These are phyloP conservation scores for Dictyostelium discoideum DNA, from an alignment of 78 protist species.

Conservation along the genomic window DNA sequence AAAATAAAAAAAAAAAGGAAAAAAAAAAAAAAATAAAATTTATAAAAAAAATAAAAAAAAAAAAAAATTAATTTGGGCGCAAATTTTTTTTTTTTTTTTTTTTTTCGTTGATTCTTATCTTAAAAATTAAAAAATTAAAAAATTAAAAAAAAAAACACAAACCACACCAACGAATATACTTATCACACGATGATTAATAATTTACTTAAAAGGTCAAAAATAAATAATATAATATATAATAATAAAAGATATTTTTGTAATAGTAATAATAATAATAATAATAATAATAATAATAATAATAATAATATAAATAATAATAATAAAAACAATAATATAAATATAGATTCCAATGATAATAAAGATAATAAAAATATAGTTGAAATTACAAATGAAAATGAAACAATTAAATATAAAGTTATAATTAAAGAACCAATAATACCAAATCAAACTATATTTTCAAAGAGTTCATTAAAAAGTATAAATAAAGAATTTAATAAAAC, in stretches of 20 bases:
- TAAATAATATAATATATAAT: background rate
- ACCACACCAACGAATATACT: background rate
- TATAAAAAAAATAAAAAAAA: background rate
- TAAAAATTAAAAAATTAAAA: background rate
- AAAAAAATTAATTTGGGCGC: background rate
- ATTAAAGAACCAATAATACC: conserved; percentile 8
- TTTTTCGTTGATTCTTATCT: background rate
- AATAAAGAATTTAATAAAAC: background rate
- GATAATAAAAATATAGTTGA: background rate
- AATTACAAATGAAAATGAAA: conserved; percentile 3
- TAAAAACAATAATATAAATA: background rate
- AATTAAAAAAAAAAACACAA: background rate
- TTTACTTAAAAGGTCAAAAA: background rate
- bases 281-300: background rate
- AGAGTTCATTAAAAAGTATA: background rate
- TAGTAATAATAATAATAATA: background rate
- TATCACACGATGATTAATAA: background rate
- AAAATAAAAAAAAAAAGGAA: background rate
- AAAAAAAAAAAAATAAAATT: conserved; percentile 5
- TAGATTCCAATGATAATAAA: background rate
- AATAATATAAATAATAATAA: background rate
- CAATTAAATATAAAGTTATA: background rate
- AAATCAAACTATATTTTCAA: background rate
- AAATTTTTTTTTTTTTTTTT: background rate
- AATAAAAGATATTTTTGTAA: background rate